Base-by-base conservation (phyloP, 768 basidiomycete genomes). In the Pisolithus sp. region DNA sequence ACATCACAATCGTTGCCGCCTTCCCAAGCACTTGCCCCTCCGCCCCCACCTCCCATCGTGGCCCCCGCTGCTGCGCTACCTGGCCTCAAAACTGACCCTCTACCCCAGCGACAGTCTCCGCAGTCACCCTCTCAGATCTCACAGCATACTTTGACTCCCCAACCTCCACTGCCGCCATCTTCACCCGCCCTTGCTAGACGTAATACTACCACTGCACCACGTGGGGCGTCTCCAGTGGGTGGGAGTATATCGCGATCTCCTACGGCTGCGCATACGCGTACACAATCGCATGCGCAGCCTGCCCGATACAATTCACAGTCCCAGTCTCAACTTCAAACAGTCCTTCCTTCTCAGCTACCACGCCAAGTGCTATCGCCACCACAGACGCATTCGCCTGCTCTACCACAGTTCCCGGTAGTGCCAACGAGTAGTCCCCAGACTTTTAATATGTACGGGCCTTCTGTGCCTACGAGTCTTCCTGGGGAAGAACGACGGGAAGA, bases 371-470 rank as follows among this genome's bases (percentile, higher is more conserved):
- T 54, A 12, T 40, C 67, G 50, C 59, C 62, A 54, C 41, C 57
- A 46, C 38, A 26, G 15, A n/a, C 7, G 24, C 43, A 23, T n/a
- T 23, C 24, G 30, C 46, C 34, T 17, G 7, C 68, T 30, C 65
- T 87, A 6, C 79, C 85, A 0, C 75, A 76, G 48, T 87, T 89
- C 67, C 87, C 87, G 1, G 71, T 71, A 26, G 86, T 71, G 6
- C 87, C 86, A 5, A 85, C 82, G 4, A 69, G 71, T 12, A 64
- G 72, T 7, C 84, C 86, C 2, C 80, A 82, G 61, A 48, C 71
- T 5, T 80, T 76, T 63, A 66, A 77, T 24, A 56, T 74, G 62
- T 81, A 83, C 58, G 70, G 66, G 8, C 64, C 78, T 5, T 71
- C 81, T 17, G 71, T 70, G 43, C 74, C 79, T 4, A 64, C 71